Base-by-base conservation (phyloP, 2,329 filamentous ascomycete species). In the Colletotrichum tabaci region DNA sequence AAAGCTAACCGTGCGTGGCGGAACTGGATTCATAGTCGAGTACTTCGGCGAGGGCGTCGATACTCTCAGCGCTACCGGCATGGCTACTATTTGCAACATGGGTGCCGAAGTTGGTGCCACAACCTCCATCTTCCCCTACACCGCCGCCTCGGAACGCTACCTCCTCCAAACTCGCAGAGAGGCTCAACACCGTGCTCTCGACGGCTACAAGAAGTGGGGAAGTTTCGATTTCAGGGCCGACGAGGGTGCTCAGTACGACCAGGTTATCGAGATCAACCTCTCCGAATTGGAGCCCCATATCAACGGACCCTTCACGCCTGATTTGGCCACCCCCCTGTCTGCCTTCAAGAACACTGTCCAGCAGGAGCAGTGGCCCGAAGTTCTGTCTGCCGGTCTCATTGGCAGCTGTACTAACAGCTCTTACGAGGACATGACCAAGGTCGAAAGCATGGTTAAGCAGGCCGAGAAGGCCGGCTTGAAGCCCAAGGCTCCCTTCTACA, bases 401-500 rank as follows among this genome's bases (percentile, higher is more conserved):
- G 96, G 96, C 72, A 98, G 95, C 85, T 99, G 96, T 87, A 99
- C 96, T 61, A 99, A 99, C 88, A 97, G 94, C 82, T 98, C 96
- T 2, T 99, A 98, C 82, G 93, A 98, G 84, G 96, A 99, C 81
- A 99, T 99, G 96, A 97, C 95, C 46, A 92, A 96, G 73, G 94
- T 95, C 16, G 96, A 98, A 84, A 91, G 95, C 79, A 90, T 99
- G 67, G 94, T 98, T 70, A 95, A 96, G 82, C 95, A 98, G 82
- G 96, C 96, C 12, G 89, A 92, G 63, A 91, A 92, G 71, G 96
- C 95, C n/a, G 96, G 96, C 18, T 87, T 99, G 72, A 94, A 94
- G 84, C 95, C 96, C 49, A 94, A 92, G 77, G 91, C 94, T 2
- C 93, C 95, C 79, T 98, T 99, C 84, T 98, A 97, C 84, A 93